Base-by-base conservation (phyloP, 306 rosid species). In the Corylus heterophylla region DNA sequence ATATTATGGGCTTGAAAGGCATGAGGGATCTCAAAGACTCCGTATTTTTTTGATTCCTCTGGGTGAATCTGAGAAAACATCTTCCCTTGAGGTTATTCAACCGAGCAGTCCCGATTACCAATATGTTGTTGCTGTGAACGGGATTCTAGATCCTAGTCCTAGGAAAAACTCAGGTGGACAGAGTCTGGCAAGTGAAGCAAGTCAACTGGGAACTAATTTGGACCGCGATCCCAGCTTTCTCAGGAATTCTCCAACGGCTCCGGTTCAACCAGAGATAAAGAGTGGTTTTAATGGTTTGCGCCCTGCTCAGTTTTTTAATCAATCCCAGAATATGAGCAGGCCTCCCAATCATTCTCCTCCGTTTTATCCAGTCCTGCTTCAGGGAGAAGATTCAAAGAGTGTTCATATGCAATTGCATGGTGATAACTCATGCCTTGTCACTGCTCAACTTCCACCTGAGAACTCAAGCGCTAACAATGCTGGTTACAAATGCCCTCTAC, bases 91-190 rank as follows among this genome's bases (percentile, higher is more conserved):
- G 69, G 89, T 47, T 63, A 82, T 80, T 74, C 89, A 81, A 58
- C 83, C 84, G 67, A 82, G 77, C 73, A 86, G 83, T 75, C 89
- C 96, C 50, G 93, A 90, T 86, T 90, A 87, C 82, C 91, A 87
- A 76, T 92, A 90, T 67, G 92, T 90, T 85, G 93, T 85, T 54
- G 95, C 97, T 13, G 90, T 92, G 70, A 92, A 92, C 74, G 91
- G 91, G 77, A 80, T 88, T 73, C 84, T 74, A 71, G 92, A 90
- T 56, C 74, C 86, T 72, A 79, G 72, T 87, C 81, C 86, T 31
- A 83, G 73, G 78, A 84, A 76, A 83, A 83, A 75, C 83, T 39
- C 71, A 37, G 66, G 78, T 66, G 88, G 85, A 74, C 83, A 79
- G 77, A 81, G 76, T 84, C 77, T 66, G 69, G 71, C 71, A 54